Evolutionary conservation across 352 stramenopile species (phyloP), one percentile per base, ranked within the genome.

Genomic region (Aphanomyces cochlioides): DNA sequence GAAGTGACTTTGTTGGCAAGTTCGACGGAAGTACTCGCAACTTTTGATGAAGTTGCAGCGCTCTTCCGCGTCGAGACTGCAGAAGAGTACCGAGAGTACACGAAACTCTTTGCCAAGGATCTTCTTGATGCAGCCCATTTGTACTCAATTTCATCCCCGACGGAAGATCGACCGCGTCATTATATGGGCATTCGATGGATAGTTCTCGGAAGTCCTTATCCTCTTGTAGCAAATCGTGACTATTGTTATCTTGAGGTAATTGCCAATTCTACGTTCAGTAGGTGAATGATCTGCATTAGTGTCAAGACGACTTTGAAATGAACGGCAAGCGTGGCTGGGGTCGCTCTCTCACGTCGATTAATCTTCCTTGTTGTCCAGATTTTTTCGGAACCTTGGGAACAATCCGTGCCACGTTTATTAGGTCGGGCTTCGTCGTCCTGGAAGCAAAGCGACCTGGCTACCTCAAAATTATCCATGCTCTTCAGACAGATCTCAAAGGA

Each of bases 381-480:
- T 59, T 90, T 13, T 67, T 81, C 67, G 68, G 64, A 60, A 74
- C 77, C 40, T 78, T 85, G 19, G 75, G 63, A 17, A 77, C 87
- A 53, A 81, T 92, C 15, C 80, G 84, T 6, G 84, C 77, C 57
- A 89, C 77, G 61, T 83, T 90, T 56, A 87, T 90, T 76, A 78
- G 89, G 70, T 82, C 84, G 36, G 84, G 84, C 34, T 79, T 88
- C 72, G 83, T 92, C 13, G 88, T 92, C 70, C 73, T 90, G 38
- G 84, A 92, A 72, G 83, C 79, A 45, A 81, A 92, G 10, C 74
- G 77, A 3, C 74, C 75, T 0, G 84, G 84, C 3, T 88, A 79
- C 56, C 70, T 92, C 41, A 80, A 90, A 47, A 79, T 85, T 21
- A 90, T 92, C 50, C 82, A 78, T 67, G 87, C 71, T 38, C 73